Evolutionary conservation across 805 yeast genomes (phyloP).

Genomic region (Maudiozyma bulderi): DNA sequence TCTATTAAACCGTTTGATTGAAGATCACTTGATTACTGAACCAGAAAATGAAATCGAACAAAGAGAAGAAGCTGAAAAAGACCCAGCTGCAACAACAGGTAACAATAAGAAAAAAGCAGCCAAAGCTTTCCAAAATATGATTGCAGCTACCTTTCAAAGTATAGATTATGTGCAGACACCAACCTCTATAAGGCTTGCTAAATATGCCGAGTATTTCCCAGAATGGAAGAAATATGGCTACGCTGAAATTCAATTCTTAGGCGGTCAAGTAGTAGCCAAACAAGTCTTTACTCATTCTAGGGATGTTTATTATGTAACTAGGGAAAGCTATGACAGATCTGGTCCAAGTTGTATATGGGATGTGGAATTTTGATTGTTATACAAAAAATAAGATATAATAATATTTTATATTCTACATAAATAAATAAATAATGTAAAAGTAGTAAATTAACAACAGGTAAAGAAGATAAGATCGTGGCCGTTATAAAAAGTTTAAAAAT

Average conservation of each 20-base stretch:
- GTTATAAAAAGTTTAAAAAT: no score
- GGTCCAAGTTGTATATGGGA: slow-evolving; percentile 87
- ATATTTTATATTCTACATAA: not conserved
- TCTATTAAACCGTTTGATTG: slow-evolving; percentile 46
- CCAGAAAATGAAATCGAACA: slow-evolving; percentile 21
- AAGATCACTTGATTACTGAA: slow-evolving; percentile 41
- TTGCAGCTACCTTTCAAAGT: slow-evolving; percentile 18
- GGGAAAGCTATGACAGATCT: slow-evolving; percentile 60
- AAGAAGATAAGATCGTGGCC: no score
- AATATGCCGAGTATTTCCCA: slow-evolving; percentile 84
- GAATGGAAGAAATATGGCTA: slow-evolving; percentile 83
- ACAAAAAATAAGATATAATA: not conserved
- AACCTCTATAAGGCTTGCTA: slow-evolving; percentile 54
- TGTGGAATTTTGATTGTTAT: slow-evolving; percentile 25
- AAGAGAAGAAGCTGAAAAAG: slow-evolving; percentile 26
- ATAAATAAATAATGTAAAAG: not conserved
- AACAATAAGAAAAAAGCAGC: slow-evolving; percentile 23
- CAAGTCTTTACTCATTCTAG: slow-evolving; percentile 62
- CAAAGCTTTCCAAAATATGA: slow-evolving; percentile 6
- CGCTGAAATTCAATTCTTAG: slow-evolving; percentile 70
- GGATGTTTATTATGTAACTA: slow-evolving; percentile 59
- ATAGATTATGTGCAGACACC: slow-evolving; percentile 60
- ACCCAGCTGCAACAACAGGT: slow-evolving; percentile 17
- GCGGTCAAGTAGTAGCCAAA: slow-evolving; percentile 80
- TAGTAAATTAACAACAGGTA: not conserved